Base-by-base conservation (phyloP, 1,284 basidiomycete genomes). In the Xanthoconium separans region DNA sequence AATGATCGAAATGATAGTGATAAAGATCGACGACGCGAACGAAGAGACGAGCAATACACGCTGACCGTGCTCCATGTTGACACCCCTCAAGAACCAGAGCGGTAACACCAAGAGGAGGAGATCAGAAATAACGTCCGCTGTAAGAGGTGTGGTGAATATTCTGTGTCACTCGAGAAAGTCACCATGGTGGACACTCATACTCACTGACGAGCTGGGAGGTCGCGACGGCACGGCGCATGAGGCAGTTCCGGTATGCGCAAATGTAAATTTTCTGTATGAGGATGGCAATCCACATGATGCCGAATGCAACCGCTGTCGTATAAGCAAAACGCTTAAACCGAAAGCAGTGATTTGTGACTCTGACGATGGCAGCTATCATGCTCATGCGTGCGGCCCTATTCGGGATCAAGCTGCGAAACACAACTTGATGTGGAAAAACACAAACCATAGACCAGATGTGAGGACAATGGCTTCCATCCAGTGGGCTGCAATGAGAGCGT, bases 21-120 rank as follows among this genome's bases (percentile, higher is more conserved):
- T 62, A 47, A 55, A 29, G 27, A 64, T 31, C 12, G 52, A 64
- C 20, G 60, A 47, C 4, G 52, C 44, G 31, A 62, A 64, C 13
- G 52, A 48, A 18, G 57, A 56, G 36, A 62, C 3, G 16, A 62
- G 29, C 34, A 51, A 42, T 41, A 53, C 18, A n/a, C 45, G 58
- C 20, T 45, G 53, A 10, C 16, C 7, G 24, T 41, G 33, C 9
- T 36, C 27, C 12, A 62, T 36, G 10, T 50, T 50, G 9, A 44
- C 37, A 2, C 49, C 50, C 34, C 27, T 56, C 30, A 51, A 39
- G 11, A 43, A 40, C 4, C 22, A 40, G 27, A 63, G 15, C 5
- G 59, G 56, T 8, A 43, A 24, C 7, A 36, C 24, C 15, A 63
- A 31, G 4, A 63, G 59, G 18, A 51, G 20, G 13, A 3, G 5